Base-by-base conservation (phyloP, 257 asterid genomes). In the Mitragyna speciosa region DNA sequence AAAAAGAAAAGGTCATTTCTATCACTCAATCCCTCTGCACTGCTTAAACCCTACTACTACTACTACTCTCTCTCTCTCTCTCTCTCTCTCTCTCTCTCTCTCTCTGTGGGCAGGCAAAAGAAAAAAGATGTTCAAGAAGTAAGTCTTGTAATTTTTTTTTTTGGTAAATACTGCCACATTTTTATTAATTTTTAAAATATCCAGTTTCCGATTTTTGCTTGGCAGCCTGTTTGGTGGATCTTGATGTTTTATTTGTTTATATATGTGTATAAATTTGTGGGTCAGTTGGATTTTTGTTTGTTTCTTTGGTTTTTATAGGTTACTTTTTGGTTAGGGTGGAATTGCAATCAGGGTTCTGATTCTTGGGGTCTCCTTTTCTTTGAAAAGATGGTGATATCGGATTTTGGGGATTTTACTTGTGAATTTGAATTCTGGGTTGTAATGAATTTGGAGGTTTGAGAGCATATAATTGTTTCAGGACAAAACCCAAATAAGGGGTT, bases 51-150 rank as follows among this genome's bases (percentile, higher is more conserved):
- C 52, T 39, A 65, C 77, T 64, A n/a, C n/a, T n/a, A n/a, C n/a
- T n/a, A n/a, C n/a, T n/a, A n/a, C 78, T n/a, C 80, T 45, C 41
- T 28, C 49, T 78, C 81, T 63, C 39, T 79, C 76, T 41, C 41
- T 36, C n/a, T n/a, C n/a, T n/a, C n/a, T n/a, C n/a, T 64, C 78
- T n/a, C 80, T 45, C 41, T 28, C 49, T 78, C 81, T 63, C 39
- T 79, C 76, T 41, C 41, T 36, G 41, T 36, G 4, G 41, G 41
- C 41, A 36, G 41, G 70, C 54, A 48, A 33, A 64, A 51, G 26
- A 7, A 71, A 20, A 49, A 89, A 82, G 76, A 92, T 92, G 97
- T 92, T 92, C 87, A 92, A 89, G 87, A 92, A 92, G 97, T 92
- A 83, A 87, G 90, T 73, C 1, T 78, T 28, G 22, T 47, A 5